These are phyloP conservation scores for Gynochthodes officinalis DNA, from an alignment of 257 asterid genomes.

Conservation along the genomic window DNA sequence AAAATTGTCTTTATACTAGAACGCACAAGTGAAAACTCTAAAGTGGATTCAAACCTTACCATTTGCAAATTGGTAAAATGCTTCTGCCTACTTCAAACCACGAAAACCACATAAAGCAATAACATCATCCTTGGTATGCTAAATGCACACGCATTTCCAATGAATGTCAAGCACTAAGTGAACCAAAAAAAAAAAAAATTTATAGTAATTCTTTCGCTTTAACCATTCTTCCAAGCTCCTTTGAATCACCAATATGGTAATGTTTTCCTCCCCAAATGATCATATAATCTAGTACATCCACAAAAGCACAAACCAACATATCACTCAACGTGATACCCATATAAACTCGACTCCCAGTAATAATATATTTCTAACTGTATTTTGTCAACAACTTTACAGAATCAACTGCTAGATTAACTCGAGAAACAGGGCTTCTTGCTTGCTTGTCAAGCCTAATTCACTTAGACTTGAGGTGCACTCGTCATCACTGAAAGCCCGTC, in stretches of 20 bases:
- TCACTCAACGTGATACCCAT: constrained; percentile 1
- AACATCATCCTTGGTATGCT: too few species aligned
- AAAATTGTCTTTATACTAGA: too few species aligned
- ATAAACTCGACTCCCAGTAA: neutral
- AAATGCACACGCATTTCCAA: too few species aligned
- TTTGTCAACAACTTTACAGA: constrained; percentile 19
- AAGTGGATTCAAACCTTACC: too few species aligned
- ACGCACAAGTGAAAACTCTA: too few species aligned
- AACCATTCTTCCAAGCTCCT: neutral
- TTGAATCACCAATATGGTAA: neutral
- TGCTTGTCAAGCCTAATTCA: constrained; percentile 90
- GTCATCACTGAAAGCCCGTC: constrained; percentile 70
- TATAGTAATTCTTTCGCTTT: neutral
- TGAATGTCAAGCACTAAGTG: too few species aligned
- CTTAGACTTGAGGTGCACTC: constrained; percentile 55
- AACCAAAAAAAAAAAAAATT: neutral
- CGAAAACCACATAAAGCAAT: too few species aligned
- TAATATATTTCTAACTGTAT: constrained; percentile 13
- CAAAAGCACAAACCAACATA: constrained; percentile 1
- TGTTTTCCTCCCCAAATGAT: neutral
- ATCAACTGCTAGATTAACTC: constrained; percentile 54
- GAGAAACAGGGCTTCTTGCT: constrained; percentile 91
- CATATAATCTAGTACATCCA: neutral
- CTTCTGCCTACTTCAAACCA: too few species aligned
- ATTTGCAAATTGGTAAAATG: too few species aligned